Evolutionary conservation across 257 asterid species (phyloP), one percentile per base, ranked within the genome.

Genomic region (Nemophila menziesii): DNA sequence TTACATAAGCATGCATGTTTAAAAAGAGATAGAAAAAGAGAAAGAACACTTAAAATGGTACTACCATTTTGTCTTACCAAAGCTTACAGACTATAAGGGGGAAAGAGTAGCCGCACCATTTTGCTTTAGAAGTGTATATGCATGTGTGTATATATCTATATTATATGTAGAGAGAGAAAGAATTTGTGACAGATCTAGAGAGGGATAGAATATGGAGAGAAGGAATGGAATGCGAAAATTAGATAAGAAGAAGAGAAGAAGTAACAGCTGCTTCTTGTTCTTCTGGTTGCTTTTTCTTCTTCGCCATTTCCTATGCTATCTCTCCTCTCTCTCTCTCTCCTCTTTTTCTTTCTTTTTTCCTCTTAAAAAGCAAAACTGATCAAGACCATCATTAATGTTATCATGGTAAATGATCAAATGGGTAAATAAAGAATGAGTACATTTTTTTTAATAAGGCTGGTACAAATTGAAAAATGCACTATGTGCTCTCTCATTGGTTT

Each of bases 241-340:
- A 55, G 41, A 61, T 45, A 48, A 65, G 41, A 61, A 43, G 55
- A 58, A 56, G 51, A 38, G 62, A 36, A 15, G 26, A 15, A 48
- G 39, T 22, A 51, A 20, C 29, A 46, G 27, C 19, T 47, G 13
- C 39, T 40, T 22, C 69, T 61, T 58, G 62, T 58, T 46, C 72
- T 63, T 56, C 77, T 50, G 54, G 58, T 51, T 62, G 50, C 33
- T 53, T 59, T 63, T 60, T 37, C 48, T 53, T 64, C 70, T 66
- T 74, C 85, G 73, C 89, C 84, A 72, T 82, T 77, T 82, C 79
- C 96, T 77, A 70, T 77, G 92, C 42, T 64, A 48, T 51, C 54
- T 58, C 40, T 48, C 48, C 70, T 54, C 57, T 56, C 67, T 20
- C 64, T 52, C 48, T 54, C 47, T 48, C 18, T 17, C 19, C 20